Evolutionary conservation across 768 basidiomycete species (phyloP), one percentile per base, ranked within the genome.

Genomic region (Antrodiella citrinella): DNA sequence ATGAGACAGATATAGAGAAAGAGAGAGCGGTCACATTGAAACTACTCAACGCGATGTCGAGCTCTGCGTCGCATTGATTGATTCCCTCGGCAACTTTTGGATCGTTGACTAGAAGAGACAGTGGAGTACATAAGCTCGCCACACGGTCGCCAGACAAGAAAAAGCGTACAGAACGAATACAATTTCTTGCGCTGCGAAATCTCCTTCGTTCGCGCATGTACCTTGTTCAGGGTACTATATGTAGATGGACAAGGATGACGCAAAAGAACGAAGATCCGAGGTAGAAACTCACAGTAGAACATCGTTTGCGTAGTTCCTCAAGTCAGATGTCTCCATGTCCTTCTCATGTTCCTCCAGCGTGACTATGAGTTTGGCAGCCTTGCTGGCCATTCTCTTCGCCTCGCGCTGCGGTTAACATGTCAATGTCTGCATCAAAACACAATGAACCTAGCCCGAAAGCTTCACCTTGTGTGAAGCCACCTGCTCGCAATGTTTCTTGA

Each of bases 401-500:
- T 50, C 42, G 15, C 13, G 22, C 49, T 50, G 19, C 3, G 19
- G 7, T 7, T n/a, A n/a, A n/a, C n/a, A n/a, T n/a, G n/a, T n/a
- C n/a, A n/a, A n/a, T n/a, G n/a, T n/a, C n/a, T n/a, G n/a, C 30
- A 15, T 35, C 30, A 35, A 15, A 15, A 35, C 30, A 35, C 30
- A 15, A n/a, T 35, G 7, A 35, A 35, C 7, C 30, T 35, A 7
- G 30, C 30, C 15, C 30, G 7, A 15, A 35, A 15, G 30, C 30
- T 35, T 7, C 30, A 48, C 47, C 42, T 26, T 44, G 24, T 50
- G 49, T 23, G 26, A 5, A 12, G 15, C 20, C 19, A 50, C 26
- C 26, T 50, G 4, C 15, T 50, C 43, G 49, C 40, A 43, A n/a
- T 50, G 39, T n/a, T 50, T 42, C 15, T 38, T 26, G 43, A 50